Base-by-base conservation (phyloP, 2,329 filamentous ascomycete genomes). In the Colletotrichum orbiculare region DNA sequence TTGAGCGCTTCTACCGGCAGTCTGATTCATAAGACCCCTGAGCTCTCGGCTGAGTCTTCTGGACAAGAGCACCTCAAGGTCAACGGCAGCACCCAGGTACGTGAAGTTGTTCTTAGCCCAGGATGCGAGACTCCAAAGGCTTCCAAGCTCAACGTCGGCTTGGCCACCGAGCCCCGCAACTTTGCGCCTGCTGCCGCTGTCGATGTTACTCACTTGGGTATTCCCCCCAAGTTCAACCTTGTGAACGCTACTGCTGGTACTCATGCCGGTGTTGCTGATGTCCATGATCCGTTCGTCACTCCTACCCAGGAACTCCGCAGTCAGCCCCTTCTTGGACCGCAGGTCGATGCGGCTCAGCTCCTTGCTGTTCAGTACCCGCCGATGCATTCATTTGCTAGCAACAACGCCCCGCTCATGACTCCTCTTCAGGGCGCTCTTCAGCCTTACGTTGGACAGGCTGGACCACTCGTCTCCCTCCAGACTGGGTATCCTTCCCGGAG, bases 161-260 rank as follows among this genome's bases (percentile, higher is more conserved):
- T 68, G 41, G 71, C 76, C 53, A 79, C 78, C 0, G 80, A 81
- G 70, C 80, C 80, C 2, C 77, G 78, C 59, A 80, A 77, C 70
- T 80, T 80, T 64, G 77, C 78, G 1, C 79, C 79, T 4, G 74
- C 76, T 6, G 73, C 74, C 7, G 66, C 72, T 35, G 73, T 71
- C 0, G 69, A 70, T n/a, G 66, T 71, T 7, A 61, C 68, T 39
- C 63, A 67, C 5, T 68, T 66, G 35, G 69, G 73, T 39, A 75
- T 78, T 12, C 79, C 80, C 10, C 80, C 80, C 4, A 78, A 73
- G 25, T 81, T 80, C 59, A 71, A 73, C n/a, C 60, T 76, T 52
- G 37, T 34, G 25, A 62, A 48, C 10, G n/a, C 7, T 6, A 42
- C 10, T 9, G 33, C 39, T 17, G 38, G 33, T 11, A 41, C 11